phyloP scores from a whole-genome alignment of 805 yeast genomes.

The Saturnispora mendoncae region DNA sequence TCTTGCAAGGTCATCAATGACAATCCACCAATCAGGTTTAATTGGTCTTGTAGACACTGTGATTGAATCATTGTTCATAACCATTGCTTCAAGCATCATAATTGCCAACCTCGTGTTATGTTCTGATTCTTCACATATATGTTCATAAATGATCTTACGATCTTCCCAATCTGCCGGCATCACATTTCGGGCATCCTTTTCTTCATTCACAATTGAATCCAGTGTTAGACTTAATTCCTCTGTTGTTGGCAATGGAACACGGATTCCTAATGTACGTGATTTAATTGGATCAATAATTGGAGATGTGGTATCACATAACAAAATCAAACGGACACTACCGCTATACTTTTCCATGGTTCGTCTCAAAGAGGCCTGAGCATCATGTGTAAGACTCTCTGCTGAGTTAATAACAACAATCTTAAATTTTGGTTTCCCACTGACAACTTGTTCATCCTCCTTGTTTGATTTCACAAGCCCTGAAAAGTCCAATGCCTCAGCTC shows the following conservation, averaged over 20 bases:
- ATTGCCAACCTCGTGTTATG: conserved; percentile 74
- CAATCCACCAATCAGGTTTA: conserved; percentile 85
- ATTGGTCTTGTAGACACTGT: conserved; percentile 43
- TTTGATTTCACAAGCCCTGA: conserved; percentile 30
- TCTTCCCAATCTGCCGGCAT: conserved; percentile 31
- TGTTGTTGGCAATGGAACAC: conserved; percentile 72
- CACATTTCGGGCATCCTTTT: conserved; percentile 30
- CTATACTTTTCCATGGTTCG: conserved; percentile 96
- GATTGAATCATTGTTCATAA: conserved; percentile 55
- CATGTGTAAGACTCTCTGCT: conserved; percentile 82
- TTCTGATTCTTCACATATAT: conserved; percentile 46
- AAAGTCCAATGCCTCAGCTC: conserved; percentile 90
- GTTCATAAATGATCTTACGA: conserved; percentile 31
- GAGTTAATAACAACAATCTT: conserved; percentile 83
- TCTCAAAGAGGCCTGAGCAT: conserved; percentile 92
- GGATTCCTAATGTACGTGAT: conserved; percentile 81
- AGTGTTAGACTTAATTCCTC: conserved; percentile 53
- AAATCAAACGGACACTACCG: conserved; percentile 69
- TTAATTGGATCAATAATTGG: conserved; percentile 90
- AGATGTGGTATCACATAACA: conserved; percentile 84
- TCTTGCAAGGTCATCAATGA: conserved; percentile 55
- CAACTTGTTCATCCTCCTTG: background rate
- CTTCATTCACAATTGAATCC: conserved; percentile 46
- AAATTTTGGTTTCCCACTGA: conserved; percentile 39
- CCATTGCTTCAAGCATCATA: conserved; percentile 72